Base-by-base conservation (phyloP, 1,284 basidiomycete species). In the Apiotrichum laibachii region DNA sequence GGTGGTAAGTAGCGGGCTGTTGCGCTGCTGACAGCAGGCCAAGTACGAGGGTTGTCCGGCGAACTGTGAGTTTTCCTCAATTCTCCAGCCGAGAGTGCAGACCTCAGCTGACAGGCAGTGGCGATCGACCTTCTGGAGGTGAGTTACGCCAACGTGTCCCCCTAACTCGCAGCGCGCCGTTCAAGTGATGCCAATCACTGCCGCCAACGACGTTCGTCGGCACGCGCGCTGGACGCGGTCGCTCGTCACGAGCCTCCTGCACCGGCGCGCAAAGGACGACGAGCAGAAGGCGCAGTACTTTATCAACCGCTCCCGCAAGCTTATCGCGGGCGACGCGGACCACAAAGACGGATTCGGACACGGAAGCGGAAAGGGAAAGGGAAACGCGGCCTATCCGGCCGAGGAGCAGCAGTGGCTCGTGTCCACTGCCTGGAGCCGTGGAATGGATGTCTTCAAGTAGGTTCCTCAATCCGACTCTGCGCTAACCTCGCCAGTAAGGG, bases 201-300 rank as follows among this genome's bases (percentile, higher is more conserved):
- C 44, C 4, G n/a, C 46, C 15, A 18, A 13, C 3, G 56, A 58
- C 8, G 15, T 53, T 13, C 40, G 19, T 12, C 44, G 45, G 1
- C 31, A 33, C 9, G 49, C 53, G 2, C 53, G 56, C 11, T 62
- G 60, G 60, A 56, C 34, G 2, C 49, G 54, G 8, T 55, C 57
- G 13, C 50, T 55, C 3, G 53, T 62, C 15, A 5, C 18, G 9
- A 39, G 35, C 16, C 53, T 62, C 12, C 40, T 62, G 13, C 37
- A 62, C 42, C 60, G 60, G 16, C 35, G 35, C 18, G 19, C 26
- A 9, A 3, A 37, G 9, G 35, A 46, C 19, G 56, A 62, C 49
- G 50, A 49, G 3, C 22, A 18, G 31, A 49, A 50, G 21, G 56
- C 50, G 3, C 18, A 31, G 22, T 8, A 33, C 21, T 45, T 53